Base-by-base conservation (phyloP, 371 early-diverging fungal species). In the Mucor irregularis region DNA sequence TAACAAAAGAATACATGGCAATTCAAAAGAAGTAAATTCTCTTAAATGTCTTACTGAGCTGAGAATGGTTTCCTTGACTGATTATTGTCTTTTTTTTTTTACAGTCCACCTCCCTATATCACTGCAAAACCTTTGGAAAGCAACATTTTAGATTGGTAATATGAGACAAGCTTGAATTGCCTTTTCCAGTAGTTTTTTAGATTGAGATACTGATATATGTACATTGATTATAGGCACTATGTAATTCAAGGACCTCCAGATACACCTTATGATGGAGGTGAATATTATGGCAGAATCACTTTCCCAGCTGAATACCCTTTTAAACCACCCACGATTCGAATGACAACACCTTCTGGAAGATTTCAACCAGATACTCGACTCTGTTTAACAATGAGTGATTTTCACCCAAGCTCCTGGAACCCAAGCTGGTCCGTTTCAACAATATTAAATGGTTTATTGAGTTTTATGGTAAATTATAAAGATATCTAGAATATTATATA, bases 401-500 rank as follows among this genome's bases (percentile, higher is more conserved):
- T 92, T 69, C 98, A 94, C 62, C 92, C 89, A 28, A 87, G 83
- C 65, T 84, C 89, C 31, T 98, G 97, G 98, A 98, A 97, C 70
- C 97, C 97, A 4, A 90, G 92, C 47, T 97, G 97, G 99, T 91
- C 92, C 34, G 96, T 97, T 7, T 74, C 95, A 5, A 95, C 97
- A 0, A 97, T 98, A 48, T 71, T 98, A 50, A 96, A 90, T 53
- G 99, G 99, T 4, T 71, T 97, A 43, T 70, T 97, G 61, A 90
- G 90, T 48, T 98, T 98, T 68, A 98, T 98, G 98, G 94, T 93
- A 57, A 0, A n/a, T n/a, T n/a, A n/a, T n/a, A n/a, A n/a, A n/a
- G n/a, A n/a, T n/a, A n/a, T n/a, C n/a, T n/a, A n/a, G n/a, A n/a
- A n/a, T n/a, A n/a, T n/a, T n/a, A n/a, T n/a, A n/a, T n/a, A n/a